Evolutionary conservation across 805 yeast species (phyloP).

Genomic region (Ogataea glucozyma): DNA sequence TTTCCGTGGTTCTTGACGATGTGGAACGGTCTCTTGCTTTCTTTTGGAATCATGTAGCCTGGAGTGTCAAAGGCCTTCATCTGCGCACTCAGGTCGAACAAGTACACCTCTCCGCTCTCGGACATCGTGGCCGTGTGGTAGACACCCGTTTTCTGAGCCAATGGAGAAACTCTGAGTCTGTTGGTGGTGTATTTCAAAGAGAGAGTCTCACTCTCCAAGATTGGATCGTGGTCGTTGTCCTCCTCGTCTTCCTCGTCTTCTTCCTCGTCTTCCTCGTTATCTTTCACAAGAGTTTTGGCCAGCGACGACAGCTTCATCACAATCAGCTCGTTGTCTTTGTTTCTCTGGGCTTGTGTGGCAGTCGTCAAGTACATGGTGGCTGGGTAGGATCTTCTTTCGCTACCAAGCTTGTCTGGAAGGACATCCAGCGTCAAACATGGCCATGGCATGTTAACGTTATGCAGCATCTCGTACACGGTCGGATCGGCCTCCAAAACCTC

Average conservation of each 20-base stretch:
- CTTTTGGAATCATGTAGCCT: conserved; percentile 78
- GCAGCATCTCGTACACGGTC: conserved; percentile 93
- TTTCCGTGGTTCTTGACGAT: conserved; percentile 84
- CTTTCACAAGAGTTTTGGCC: conserved; percentile 83
- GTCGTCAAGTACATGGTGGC: conserved; percentile 83
- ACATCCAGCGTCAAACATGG: conserved; percentile 92
- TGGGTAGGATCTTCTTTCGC: conserved; percentile 87
- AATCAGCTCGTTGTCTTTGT: conserved; percentile 85
- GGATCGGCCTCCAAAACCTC: conserved; percentile 97
- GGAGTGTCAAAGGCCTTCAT: conserved; percentile 84
- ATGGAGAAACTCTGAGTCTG: conserved; percentile 82
- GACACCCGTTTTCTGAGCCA: conserved; percentile 71
- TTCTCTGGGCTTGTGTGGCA: conserved; percentile 88
- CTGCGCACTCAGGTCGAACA: conserved; percentile 81
- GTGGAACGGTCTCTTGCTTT: conserved; percentile 75
- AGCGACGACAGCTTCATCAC: conserved; percentile 81
- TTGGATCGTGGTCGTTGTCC: conserved; percentile 69
- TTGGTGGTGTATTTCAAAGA: conserved; percentile 84
- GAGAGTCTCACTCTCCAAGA: conserved; percentile 81
- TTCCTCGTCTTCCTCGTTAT: conserved; percentile 72
- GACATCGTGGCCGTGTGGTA: conserved; percentile 84
- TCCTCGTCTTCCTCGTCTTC: conserved; percentile 74
- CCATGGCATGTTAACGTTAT: conserved; percentile 93
- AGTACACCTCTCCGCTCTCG: conserved; percentile 86
- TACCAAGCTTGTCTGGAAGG: conserved; percentile 82